A percentile compares a stretch with the other conserved stretches of the same genome.
Evolutionary conservation across 192 early-diverging fungal species (phyloP).

Genomic region (Podila epicladia): DNA sequence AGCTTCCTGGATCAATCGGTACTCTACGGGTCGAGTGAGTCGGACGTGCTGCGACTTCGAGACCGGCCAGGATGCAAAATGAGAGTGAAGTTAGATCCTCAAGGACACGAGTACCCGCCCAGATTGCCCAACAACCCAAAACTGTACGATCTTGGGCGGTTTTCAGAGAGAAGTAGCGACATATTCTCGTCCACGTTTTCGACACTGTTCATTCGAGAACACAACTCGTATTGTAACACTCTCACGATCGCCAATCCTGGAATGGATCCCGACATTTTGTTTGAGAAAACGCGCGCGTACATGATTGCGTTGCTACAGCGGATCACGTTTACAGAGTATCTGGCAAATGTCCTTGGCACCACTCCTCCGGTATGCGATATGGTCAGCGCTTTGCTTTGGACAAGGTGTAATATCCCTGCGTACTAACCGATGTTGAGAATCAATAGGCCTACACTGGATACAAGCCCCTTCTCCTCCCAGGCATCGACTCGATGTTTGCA

Average conservation of each 20-base stretch:
- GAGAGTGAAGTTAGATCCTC: background rate
- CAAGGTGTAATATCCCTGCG: background rate
- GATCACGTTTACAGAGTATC: background rate
- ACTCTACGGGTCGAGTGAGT: background rate
- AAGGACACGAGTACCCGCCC: background rate
- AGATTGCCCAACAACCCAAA: background rate
- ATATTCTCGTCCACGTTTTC: background rate
- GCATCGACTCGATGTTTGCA: background rate
- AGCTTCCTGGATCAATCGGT: background rate
- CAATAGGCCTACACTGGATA: background rate
- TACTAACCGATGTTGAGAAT: too few relatives aligned
- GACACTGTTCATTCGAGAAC: conserved; percentile 4
- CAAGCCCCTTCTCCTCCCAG: background rate
- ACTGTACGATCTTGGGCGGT: background rate
- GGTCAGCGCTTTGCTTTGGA: background rate
- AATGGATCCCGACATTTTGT: background rate
- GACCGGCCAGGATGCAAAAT: background rate
- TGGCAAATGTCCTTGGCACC: background rate
- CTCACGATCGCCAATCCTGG: background rate
- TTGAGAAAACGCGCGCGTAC: conserved; percentile 1
- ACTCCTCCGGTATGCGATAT: background rate
- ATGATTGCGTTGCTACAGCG: conserved; percentile 4
- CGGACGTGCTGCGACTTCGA: background rate
- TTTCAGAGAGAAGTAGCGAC: background rate
- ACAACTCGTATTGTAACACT: background rate